Evolutionary conservation across 2,329 filamentous ascomycete genomes (phyloP).

Genomic region (Akanthomyces uredinophilus): DNA sequence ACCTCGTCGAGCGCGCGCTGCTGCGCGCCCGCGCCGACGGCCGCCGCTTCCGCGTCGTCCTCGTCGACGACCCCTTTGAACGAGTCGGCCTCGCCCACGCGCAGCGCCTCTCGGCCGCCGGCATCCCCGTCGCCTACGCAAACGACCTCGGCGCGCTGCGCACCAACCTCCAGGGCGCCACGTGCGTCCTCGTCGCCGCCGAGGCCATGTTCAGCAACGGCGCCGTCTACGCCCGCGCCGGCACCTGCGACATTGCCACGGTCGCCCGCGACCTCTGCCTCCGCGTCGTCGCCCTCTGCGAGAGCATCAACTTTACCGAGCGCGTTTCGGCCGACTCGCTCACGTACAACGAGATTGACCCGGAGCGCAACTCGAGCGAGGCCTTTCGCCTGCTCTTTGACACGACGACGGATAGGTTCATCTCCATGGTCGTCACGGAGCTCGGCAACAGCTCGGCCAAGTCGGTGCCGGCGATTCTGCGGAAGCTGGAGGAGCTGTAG

Average conservation of each 20-base stretch:
- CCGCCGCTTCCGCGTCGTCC: conserved; percentile 74
- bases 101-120: conserved; percentile 59
- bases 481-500: conserved; percentile 53
- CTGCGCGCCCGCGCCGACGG: conserved; percentile 65
- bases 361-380: conserved; percentile 55
- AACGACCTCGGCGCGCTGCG: conserved; percentile 70
- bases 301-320: conserved; percentile 87
- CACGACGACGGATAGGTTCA: conserved; percentile 79
- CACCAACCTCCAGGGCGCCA: conserved; percentile 61
- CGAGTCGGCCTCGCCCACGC: conserved; percentile 55
- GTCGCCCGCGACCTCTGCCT: conserved; percentile 70
- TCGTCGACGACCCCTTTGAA: conserved; percentile 67
- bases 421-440: conserved; percentile 87
- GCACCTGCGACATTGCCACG: conserved; percentile 82
- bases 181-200: conserved; percentile 79
- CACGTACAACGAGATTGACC: conserved; percentile 88
- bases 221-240: conserved; percentile 78
- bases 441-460: conserved; percentile 81
- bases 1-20: conserved; percentile 78
- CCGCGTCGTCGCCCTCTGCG: conserved; percentile 83
- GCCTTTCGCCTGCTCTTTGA: conserved; percentile 75
- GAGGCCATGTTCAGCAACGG: conserved; percentile 97
- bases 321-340: conserved; percentile 88
- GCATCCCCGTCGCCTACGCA: conserved; percentile 74
- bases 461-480: conserved; percentile 64